These are phyloP conservation scores for Arabis hirsuta DNA, from an alignment of 345 rosid species.

Conservation along the genomic window DNA sequence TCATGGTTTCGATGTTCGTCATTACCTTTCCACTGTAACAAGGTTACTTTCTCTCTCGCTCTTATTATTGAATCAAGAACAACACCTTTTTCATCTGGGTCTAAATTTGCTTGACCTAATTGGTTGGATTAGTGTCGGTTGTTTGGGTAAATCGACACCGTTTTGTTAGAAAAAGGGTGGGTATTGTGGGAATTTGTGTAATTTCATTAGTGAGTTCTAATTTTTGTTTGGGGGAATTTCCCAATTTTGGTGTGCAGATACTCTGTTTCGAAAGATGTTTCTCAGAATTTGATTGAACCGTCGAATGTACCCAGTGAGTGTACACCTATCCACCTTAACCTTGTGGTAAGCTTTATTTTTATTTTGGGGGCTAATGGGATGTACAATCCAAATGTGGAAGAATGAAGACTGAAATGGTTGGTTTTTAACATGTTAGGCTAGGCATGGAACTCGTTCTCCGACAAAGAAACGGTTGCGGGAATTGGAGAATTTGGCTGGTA, in stretches of 20 bases:
- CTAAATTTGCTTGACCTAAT: not conserved
- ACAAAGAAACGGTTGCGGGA: conserved; percentile 84
- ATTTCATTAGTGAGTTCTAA: not conserved
- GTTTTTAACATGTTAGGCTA: conserved; percentile 55
- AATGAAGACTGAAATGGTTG: conserved; percentile 3
- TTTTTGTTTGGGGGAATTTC: not conserved
- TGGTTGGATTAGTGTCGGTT: not conserved
- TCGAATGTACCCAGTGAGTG: conserved; percentile 64
- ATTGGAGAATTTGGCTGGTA: conserved; percentile 67
- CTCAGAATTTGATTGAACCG: conserved; percentile 44
- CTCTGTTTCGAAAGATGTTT: conserved; percentile 59
- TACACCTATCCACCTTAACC: conserved; percentile 82
- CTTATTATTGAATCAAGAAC: conserved; percentile 13
- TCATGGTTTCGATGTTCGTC: conserved; percentile 69
- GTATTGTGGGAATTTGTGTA: not conserved
- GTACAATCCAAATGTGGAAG: not conserved
- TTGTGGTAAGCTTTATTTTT: conserved; percentile 67
- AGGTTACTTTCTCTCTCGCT: conserved; percentile 48
- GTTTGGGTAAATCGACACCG: not conserved
- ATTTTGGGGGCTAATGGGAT: not conserved
- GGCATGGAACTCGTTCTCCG: conserved; percentile 97
- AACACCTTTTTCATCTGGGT: conserved; percentile 13
- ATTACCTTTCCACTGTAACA: conserved; percentile 68
- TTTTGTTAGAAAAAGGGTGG: not conserved
- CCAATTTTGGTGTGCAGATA: conserved; percentile 58